Percentiles rank a stretch among this genome's conserved stretches.
Conservation (phyloP, 257 asterid species). For the Gardenia jasminoides region DNA sequence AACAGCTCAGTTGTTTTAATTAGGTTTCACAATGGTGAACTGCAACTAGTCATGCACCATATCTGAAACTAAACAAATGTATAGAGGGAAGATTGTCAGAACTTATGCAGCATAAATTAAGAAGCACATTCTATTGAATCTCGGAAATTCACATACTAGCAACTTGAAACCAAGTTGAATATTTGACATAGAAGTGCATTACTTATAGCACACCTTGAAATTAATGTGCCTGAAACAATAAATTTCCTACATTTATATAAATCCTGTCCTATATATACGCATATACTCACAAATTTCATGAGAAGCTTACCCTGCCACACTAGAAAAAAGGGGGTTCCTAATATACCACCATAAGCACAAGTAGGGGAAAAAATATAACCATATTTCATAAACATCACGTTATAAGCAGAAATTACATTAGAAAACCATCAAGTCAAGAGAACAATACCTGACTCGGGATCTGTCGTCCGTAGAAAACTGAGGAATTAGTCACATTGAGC, state of each 20-base stretch:
- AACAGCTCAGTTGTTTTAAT: neutral
- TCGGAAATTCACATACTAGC: neutral
- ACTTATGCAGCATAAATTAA: neutral
- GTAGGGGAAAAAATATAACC: neutral
- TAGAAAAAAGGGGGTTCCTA: neutral
- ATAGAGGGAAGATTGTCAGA: neutral
- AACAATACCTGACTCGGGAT: slow-evolving; percentile 81
- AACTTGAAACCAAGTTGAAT: neutral
- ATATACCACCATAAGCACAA: neutral
- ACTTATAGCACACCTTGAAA: neutral
- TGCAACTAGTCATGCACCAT: neutral
- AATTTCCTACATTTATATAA: neutral
- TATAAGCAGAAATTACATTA: slow-evolving; percentile 11
- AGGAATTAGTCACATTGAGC: slow-evolving; percentile 57
- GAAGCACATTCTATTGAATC: neutral
- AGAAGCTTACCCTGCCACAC: neutral
- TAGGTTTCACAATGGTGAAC: neutral
- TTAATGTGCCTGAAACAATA: neutral
- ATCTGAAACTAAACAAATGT: neutral
- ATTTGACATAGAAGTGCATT: neutral
- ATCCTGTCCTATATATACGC: neutral
- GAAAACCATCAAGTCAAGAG: slow-evolving; percentile 15
- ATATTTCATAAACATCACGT: neutral
- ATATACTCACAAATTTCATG: slow-evolving; percentile 1
- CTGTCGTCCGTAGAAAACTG: slow-evolving; percentile 74